Base-by-base conservation (phyloP, 352 stramenopile species). In the Phytophthora cactorum region DNA sequence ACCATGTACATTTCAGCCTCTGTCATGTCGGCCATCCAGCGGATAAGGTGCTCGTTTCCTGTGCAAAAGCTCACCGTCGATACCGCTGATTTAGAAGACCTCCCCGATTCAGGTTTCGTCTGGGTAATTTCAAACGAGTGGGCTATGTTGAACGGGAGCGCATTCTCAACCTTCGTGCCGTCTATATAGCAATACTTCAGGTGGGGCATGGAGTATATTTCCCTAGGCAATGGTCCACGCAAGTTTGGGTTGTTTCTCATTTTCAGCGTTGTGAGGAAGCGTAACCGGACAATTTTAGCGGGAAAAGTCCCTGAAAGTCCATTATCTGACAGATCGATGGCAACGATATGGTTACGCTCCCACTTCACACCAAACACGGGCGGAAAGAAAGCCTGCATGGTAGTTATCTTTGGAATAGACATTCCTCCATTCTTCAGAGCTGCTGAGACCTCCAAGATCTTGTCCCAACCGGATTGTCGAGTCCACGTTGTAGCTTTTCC, bases 141-240 rank as follows among this genome's bases (percentile, higher is more conserved):
- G 8, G 81, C 79, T 1, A 52, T 75, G 25, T 79, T 69, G 49
- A 75, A 77, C 6, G 82, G 84, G 6, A 92, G 63, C 11, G 70
- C 56, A 38, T 79, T 78, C 31, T 77, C 66, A 0, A 92, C 51
- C 1, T 56, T 61, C 5, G 84, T 90, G 52, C 78, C 81, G 41
- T 91, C 81, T 3, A 92, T 36, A 44, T 90, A 92, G 67, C 81
- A 90, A 55, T 86, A 89, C 8, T 77, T 84, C 0, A 91, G 59
- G 1, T 78, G 74, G 5, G 66, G 52, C 74, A 90, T 84, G 29
- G 59, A 22, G 59, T 79, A 91, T 38, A 74, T 70, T 22, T 58
- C 58, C 4, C 5, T 7, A 14, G 72, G 72, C 11, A 88, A 41
- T 1, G 44, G 12, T 0, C 81, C 82, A 34, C 70, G 52, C 27